Evolutionary conservation across 2,329 filamentous ascomycete species (phyloP).

Genomic region (Fusarium chlamydosporum): DNA sequence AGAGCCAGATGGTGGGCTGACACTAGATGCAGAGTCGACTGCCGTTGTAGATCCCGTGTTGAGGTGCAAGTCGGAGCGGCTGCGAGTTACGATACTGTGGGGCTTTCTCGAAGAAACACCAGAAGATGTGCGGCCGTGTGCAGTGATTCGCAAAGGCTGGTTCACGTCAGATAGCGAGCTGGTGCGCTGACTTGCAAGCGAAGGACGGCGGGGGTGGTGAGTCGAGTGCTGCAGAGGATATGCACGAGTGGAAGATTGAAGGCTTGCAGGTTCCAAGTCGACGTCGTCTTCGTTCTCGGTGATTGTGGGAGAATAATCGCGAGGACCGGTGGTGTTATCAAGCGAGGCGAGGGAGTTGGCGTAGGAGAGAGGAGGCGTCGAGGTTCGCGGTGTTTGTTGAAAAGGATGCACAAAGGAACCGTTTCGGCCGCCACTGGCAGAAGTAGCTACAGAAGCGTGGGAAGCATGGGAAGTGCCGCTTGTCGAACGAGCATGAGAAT

Average conservation of each 20-base stretch:
- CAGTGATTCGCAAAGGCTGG: slow-evolving; percentile 49
- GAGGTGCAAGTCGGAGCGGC: slow-evolving; percentile 65
- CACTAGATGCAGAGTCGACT: slow-evolving; percentile 47
- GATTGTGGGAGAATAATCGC: slow-evolving; percentile 70
- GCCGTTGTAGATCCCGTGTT: slow-evolving; percentile 51
- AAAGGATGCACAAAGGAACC: slow-evolving; percentile 74
- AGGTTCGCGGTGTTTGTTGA: slow-evolving; percentile 73
- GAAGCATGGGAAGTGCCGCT: slow-evolving; percentile 71
- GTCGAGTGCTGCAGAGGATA: slow-evolving; percentile 37
- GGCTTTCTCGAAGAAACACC: slow-evolving; percentile 57
- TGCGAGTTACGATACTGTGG: slow-evolving; percentile 55
- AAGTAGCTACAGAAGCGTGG: slow-evolving; percentile 69
- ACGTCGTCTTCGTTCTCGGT: slow-evolving; percentile 66
- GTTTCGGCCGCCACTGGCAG: slow-evolving; percentile 65
- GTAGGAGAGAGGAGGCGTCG: slow-evolving; percentile 72
- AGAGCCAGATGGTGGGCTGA: slow-evolving; percentile 50
- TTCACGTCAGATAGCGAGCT: slow-evolving; percentile 55
- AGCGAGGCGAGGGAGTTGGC: slow-evolving; percentile 69
- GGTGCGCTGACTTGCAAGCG: slow-evolving; percentile 54
- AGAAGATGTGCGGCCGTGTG: slow-evolving; percentile 50
- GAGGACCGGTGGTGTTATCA: slow-evolving; percentile 57
- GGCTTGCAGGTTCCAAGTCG: slow-evolving; percentile 49
- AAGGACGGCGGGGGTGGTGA: slow-evolving; percentile 51
- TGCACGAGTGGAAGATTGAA: slow-evolving; percentile 38
- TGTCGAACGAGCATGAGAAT: slow-evolving; percentile 70